Conservation (phyloP, 108 stramenopile species). For the Mediolabrus comicus region DNA sequence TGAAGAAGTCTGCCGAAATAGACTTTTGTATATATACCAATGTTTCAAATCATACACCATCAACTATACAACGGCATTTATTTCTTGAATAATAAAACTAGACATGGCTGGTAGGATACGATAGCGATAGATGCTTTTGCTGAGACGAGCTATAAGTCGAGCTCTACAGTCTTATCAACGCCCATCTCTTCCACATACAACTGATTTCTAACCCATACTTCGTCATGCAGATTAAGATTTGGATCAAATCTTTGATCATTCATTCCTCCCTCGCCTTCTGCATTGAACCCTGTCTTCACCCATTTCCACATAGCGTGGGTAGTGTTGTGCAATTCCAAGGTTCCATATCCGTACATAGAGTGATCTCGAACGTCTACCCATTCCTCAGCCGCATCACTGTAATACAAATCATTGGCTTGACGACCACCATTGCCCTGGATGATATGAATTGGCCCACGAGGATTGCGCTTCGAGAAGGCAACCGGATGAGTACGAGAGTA, state of each 20-base stretch:
- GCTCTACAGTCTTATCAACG: neutral
- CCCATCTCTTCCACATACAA: constrained; percentile 11
- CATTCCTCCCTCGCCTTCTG: constrained; percentile 44
- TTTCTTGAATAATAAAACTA: no score
- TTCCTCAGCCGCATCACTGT: constrained; percentile 57
- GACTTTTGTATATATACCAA: no score
- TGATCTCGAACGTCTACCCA: constrained; percentile 86
- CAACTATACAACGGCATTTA: no score
- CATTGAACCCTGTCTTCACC: constrained; percentile 53
- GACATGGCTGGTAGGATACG: no score
- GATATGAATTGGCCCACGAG: constrained; percentile 77
- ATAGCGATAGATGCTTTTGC: no score
- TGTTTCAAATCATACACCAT: no score
- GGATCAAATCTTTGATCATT: constrained; percentile 44
- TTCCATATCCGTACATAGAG: constrained; percentile 87
- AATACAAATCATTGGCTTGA: constrained; percentile 76
- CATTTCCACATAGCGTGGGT: constrained; percentile 80
- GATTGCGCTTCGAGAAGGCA: constrained; percentile 34
- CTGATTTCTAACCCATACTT: constrained; percentile 35
- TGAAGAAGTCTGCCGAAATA: no score
- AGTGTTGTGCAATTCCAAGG: constrained; percentile 61
- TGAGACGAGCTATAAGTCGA: no score
- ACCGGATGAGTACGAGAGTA: constrained; percentile 62
- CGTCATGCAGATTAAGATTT: constrained; percentile 15
- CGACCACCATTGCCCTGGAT: constrained; percentile 91